These are phyloP conservation scores for Candida peoriensis DNA, from an alignment of 805 yeast species.

Conservation along the genomic window DNA sequence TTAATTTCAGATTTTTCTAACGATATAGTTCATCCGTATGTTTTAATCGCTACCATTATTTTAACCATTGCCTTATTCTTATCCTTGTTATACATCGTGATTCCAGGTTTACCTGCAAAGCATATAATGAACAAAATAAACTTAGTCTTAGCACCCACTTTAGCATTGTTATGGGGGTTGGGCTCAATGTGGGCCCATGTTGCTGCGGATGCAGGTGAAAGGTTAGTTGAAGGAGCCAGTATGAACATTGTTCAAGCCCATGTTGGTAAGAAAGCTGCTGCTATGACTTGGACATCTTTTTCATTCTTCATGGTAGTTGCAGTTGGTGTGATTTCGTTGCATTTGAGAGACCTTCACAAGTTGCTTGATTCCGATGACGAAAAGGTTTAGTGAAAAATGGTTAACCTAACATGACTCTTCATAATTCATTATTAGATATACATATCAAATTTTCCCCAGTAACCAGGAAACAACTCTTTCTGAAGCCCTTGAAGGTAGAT, in stretches of 20 bases:
- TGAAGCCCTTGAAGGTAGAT: slow-evolving; percentile 23
- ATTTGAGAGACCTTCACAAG: slow-evolving; percentile 29
- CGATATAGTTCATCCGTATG: slow-evolving; percentile 47
- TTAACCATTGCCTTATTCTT: slow-evolving; percentile 38
- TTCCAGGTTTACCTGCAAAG: slow-evolving; percentile 47
- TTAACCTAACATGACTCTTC: too few relatives aligned
- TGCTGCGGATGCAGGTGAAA: slow-evolving; percentile 40
- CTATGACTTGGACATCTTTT: slow-evolving; percentile 60
- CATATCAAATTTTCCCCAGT: slow-evolving; percentile 12
- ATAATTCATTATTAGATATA: background rate
- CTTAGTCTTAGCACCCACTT: slow-evolving; percentile 29
- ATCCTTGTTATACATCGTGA: slow-evolving; percentile 34
- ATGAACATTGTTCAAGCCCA: slow-evolving; percentile 41
- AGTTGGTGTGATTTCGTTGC: slow-evolving; percentile 30
- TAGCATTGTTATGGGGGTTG: slow-evolving; percentile 52
- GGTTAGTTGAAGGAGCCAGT: slow-evolving; percentile 44
- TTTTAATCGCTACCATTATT: slow-evolving; percentile 44
- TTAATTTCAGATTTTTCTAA: slow-evolving; percentile 42
- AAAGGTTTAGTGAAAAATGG: slow-evolving; percentile 8
- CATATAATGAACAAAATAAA: slow-evolving; percentile 22
- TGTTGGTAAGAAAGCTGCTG: slow-evolving; percentile 47
- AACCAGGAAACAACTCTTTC: slow-evolving; percentile 18
- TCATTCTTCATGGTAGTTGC: slow-evolving; percentile 39
- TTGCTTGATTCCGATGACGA: slow-evolving; percentile 21
- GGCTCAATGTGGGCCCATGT: slow-evolving; percentile 63